Percentiles rank a stretch among this genome's conserved stretches.
phyloP scores from a whole-genome alignment of 345 rosid genomes.

The Populus alba region DNA sequence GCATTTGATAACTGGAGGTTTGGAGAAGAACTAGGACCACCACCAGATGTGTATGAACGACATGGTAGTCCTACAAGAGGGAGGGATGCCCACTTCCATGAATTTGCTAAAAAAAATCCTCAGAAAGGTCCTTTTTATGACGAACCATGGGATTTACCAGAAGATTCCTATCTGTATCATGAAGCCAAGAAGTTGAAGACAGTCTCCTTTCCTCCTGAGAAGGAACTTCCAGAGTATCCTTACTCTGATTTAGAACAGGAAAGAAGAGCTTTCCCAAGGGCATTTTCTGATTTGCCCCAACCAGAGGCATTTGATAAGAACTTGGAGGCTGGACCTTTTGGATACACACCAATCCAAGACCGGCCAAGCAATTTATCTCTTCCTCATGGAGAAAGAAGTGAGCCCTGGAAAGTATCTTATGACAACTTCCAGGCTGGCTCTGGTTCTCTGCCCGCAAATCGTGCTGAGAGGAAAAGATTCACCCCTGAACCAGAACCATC shows the following conservation, averaged over 20 bases:
- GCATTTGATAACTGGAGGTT: conserved; percentile 40
- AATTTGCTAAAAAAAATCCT: conserved; percentile 40
- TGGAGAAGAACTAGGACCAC: conserved; percentile 30
- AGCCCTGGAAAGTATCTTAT: conserved; percentile 44
- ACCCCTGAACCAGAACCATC: conserved; percentile 52
- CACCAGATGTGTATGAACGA: conserved; percentile 43
- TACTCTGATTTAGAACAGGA: conserved; percentile 58
- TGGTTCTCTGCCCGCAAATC: conserved; percentile 37
- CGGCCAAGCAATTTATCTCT: conserved; percentile 28
- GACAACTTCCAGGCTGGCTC: conserved; percentile 48
- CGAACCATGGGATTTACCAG: conserved; percentile 75
- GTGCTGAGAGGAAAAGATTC: conserved; percentile 55
- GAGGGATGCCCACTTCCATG: conserved; percentile 41
- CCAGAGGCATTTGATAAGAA: conserved; percentile 45
- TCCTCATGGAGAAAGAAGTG: conserved; percentile 45
- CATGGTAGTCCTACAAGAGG: conserved; percentile 56
- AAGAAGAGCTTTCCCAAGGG: conserved; percentile 43
- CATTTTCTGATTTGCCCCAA: conserved; percentile 51
- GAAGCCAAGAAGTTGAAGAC: conserved; percentile 70
- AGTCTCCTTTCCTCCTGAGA: conserved; percentile 55
- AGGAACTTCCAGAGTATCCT: conserved; percentile 65
- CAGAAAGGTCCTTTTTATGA: conserved; percentile 46
- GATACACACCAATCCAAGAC: conserved; percentile 51
- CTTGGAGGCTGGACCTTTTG: conserved; percentile 35
- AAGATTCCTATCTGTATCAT: conserved; percentile 54